These are phyloP conservation scores for Orbilia ellipsospora DNA, from an alignment of 2,329 filamentous ascomycete genomes.

Conservation along the genomic window DNA sequence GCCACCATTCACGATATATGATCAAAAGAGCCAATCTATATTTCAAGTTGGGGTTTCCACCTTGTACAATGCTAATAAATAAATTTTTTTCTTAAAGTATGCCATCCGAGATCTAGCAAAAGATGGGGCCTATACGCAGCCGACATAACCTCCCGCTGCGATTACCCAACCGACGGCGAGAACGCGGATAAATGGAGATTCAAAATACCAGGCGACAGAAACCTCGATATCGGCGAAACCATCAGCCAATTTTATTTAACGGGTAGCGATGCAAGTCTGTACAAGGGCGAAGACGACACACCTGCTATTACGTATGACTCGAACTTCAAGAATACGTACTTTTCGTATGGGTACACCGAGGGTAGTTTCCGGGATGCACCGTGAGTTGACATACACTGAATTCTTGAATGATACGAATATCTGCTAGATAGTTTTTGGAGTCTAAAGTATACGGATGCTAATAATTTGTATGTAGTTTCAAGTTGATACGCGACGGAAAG, in stretches of 20 bases:
- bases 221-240: constrained; percentile 21
- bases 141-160: constrained; percentile 11
- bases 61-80: too few relatives aligned
- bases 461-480: constrained; percentile 9
- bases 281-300: not conserved
- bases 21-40: too few relatives aligned
- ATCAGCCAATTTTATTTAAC: constrained; percentile 25
- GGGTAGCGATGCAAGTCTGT: not conserved
- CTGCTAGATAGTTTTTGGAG: not conserved
- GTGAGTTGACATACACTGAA: constrained; percentile 16
- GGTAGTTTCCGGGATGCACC: constrained; percentile 11
- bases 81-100: constrained; percentile 11
- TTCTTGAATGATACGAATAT: not conserved
- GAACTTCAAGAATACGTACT: constrained; percentile 29
- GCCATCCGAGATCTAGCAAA: constrained; percentile 21
- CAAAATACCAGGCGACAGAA: constrained; percentile 5
- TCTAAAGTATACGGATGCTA: not conserved
- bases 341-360: constrained; percentile 41
- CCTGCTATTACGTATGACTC: constrained; percentile 29
- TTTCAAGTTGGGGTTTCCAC: too few relatives aligned
- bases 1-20: not conserved
- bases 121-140: constrained; percentile 36
- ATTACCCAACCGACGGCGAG: constrained; percentile 14
- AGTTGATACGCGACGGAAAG: constrained; percentile 21
- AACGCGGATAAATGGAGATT: constrained; percentile 23